Base-by-base conservation (phyloP, 805 yeast genomes). In the Candida fluviatilis region DNA sequence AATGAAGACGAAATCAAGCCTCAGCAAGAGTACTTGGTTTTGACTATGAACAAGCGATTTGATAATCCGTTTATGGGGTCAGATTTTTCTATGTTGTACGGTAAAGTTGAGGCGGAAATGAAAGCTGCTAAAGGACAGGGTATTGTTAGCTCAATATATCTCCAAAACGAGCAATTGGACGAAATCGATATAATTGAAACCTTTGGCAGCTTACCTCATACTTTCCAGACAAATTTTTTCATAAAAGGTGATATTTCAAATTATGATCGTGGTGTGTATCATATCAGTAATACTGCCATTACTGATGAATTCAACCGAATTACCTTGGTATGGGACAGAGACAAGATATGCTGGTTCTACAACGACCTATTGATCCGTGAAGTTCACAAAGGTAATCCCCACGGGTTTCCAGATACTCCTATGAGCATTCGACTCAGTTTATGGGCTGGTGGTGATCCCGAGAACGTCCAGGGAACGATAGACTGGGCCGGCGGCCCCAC, bases 401-500 rank as follows among this genome's bases (percentile, higher is more conserved):
- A 62, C 26, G 67, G 66, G 13, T 57, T 45, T 34, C 72, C 73
- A 6, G 17, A 40, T 3, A 53, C 66, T 11, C 73, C 73, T 28
- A 63, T 63, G 69, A 34, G 45, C 5, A 47, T 67, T 17, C 55
- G 55, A 37, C 40, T 65, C 17, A 62, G 70, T 42, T 42, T 66
- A 17, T 68, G 73, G 73, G 67, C 63, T 1, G 73, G 73, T 3
- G 71, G 73, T 0, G 72, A 66, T 36, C 48, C 47, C 8, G 36
- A 34, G 5, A 66, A 64, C 34, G 47, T 40, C 7, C 45, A 43
- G 15, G 73, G 72, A 5, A 67, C 73, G 3, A 55, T 66, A 13
- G 38, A 44, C 28, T 67, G 72, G 73, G 63, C 70, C 2, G 72
- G 72, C 0, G 73, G 71, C 1, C 18, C 34, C 13, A 58, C 71